Conservation (phyloP, 305 asterid species). For the Fraxinus sp. region DNA sequence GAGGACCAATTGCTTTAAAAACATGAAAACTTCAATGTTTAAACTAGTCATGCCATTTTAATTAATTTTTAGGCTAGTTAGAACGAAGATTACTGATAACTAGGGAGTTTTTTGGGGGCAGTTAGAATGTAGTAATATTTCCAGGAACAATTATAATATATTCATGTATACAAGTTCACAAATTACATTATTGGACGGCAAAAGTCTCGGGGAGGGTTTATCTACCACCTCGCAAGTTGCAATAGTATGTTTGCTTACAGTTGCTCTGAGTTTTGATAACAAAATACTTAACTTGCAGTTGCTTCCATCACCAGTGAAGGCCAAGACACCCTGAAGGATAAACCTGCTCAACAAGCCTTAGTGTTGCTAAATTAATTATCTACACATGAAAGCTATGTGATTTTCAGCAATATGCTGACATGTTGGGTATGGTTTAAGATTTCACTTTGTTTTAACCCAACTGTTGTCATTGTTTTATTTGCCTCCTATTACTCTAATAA, state of each 20-base stretch:
- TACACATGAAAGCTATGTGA: slow-evolving; percentile 20
- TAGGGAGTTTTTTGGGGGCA: background rate
- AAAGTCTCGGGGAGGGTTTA: background rate
- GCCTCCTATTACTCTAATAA: slow-evolving; percentile 18
- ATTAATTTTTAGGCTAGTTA: background rate
- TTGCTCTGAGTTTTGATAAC: background rate
- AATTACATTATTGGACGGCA: background rate
- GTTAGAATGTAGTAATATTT: background rate
- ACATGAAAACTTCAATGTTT: background rate
- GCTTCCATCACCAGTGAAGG: slow-evolving; percentile 72
- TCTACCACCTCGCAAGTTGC: background rate
- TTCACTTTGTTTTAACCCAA: slow-evolving; percentile 6
- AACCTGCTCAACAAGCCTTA: slow-evolving; percentile 12
- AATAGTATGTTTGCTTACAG: background rate
- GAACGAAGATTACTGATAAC: background rate
- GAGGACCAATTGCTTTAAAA: background rate
- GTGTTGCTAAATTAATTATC: slow-evolving; percentile 15
- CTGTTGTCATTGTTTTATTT: slow-evolving; percentile 18
- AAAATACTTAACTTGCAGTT: slow-evolving; percentile 46
- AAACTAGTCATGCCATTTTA: background rate
- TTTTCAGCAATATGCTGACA: slow-evolving; percentile 12
- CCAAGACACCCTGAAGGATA: slow-evolving; percentile 60
- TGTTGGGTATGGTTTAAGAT: slow-evolving; percentile 6
- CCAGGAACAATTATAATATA: background rate
- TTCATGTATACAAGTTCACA: background rate